Evolutionary conservation across 768 basidiomycete genomes (phyloP), one percentile per base, ranked within the genome.

Genomic region (Leucocoprinus birnbaumii): DNA sequence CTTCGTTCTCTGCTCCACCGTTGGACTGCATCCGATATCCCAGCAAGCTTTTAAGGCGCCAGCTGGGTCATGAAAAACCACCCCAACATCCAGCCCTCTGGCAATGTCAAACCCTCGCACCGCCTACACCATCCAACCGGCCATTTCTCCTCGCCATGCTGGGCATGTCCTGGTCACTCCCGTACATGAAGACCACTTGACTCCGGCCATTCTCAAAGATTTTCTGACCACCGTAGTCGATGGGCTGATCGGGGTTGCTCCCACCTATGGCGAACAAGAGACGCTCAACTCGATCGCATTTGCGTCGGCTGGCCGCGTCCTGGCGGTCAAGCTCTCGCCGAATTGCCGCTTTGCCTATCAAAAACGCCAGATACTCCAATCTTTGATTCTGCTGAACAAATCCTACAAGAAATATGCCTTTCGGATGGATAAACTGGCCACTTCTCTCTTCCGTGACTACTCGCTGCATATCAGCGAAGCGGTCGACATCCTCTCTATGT

Each of bases 371-470:
- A 56, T 71, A 3, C 60, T 81, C 6, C 56, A 67, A 46, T 60
- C 67, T 8, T 44, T 45, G 5, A 64, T 81, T 41, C 58, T 81
- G 3, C 60, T 66, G 43, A 54, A 71, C 26, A 18, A 61, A 0
- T 27, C 57, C 2, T 51, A 65, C 24, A 59, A 52, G 14, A 80
- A 77, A 55, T 64, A 69, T 46, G 71, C 74, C 0, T 78, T 83
- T 43, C 63, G 65, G 31, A 78, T 80, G 79, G 81, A 82, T 58
- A 68, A 66, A 37, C 59, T 83, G 0, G 68, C 72, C 0, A 56
- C 70, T 3, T 65, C 77, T 1, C 58, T 84, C 14, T 69, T 66
- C 60, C 43, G 63, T 8, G 81, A 83, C 53, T 44, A 71, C 6
- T 66, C 62, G 0, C 48, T 78, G 9, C 64, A 61, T 8, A 68